Evolutionary conservation across 257 asterid genomes (phyloP), one percentile per base, ranked within the genome.

Genomic region (Capsicum pubescens): DNA sequence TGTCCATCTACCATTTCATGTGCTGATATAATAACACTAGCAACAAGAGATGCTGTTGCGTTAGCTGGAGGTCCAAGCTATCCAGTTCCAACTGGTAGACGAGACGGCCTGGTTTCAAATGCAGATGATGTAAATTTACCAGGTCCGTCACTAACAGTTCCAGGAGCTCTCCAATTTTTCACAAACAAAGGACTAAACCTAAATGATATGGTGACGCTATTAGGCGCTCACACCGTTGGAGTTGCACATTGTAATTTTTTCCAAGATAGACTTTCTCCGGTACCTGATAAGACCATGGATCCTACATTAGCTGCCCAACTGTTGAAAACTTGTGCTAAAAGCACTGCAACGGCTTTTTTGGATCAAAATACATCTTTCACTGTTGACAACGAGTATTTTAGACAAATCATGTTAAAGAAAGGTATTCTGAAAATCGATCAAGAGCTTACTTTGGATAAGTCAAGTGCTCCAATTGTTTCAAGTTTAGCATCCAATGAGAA

Each of bases 211-310:
- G 94, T 91, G 72, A 87, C 92, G 0, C 92, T 95, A 17, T 57
- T 95, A 79, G 98, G 98, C 0, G 98, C 93, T 1, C 98, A 95
- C 90, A 90, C 97, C 0, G 93, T 93, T 0, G 98, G 98, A 5
- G 90, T 92, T 48, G 80, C 98, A 3, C 98, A 93, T 3, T 95
- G 98, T 8, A 84, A 66, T 8, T 93, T 95, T 63, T 89, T 95
- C 55, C 85, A 86, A 84, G 93, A 91, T 79, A 86, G 98, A 55
- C 88, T 95, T 1, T 86, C 90, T 3, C 90, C 89, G 5, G 14
- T 50, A 12, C 61, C 61, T 19, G 81, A 74, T 19, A 74, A 50
- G 2, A 50, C 81, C 16, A 91, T 94, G 94, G 96, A 94, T 50
- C 88, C 90, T 2, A 67, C 42, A 1, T 48, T 94, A 91, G 94